Evolutionary conservation across 1,284 basidiomycete species (phyloP).

Genomic region (Coriolopsis trogii): DNA sequence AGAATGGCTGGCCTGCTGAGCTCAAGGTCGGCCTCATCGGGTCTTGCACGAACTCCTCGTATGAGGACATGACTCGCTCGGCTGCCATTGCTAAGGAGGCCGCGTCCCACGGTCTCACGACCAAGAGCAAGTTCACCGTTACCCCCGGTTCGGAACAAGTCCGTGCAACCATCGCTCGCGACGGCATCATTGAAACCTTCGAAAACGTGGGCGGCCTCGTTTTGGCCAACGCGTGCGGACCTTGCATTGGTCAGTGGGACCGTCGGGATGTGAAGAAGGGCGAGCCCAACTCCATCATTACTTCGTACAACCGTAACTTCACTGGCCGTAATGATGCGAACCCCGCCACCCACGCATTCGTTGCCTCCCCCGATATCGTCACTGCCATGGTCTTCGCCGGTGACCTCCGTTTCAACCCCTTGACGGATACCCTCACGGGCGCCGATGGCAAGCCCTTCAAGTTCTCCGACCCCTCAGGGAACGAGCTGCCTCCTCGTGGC

Average conservation of each 20-base stretch:
- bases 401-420: slow-evolving; percentile 94
- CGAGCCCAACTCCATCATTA: slow-evolving; percentile 96
- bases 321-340: slow-evolving; percentile 99
- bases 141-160: slow-evolving; percentile 99
- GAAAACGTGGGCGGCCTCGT: slow-evolving; percentile 91
- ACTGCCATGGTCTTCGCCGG: slow-evolving; percentile 98
- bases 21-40: slow-evolving; percentile 98
- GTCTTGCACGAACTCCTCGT: slow-evolving; percentile 99
- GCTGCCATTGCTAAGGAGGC: slow-evolving; percentile 94
- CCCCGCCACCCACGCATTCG: slow-evolving; percentile 98
- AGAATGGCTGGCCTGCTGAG: slow-evolving; percentile 96
- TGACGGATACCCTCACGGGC: slow-evolving; percentile 89
- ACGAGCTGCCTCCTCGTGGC: slow-evolving; percentile 92
- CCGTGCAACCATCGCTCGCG: slow-evolving; percentile 95
- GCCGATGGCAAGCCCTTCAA: slow-evolving; percentile 97
- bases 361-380: slow-evolving; percentile 97
- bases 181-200: slow-evolving; percentile 90
- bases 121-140: slow-evolving; percentile 96
- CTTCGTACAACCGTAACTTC: slow-evolving; percentile 99
- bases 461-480: slow-evolving; percentile 88
- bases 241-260: slow-evolving; percentile 99
- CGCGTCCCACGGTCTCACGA: slow-evolving; percentile 80
- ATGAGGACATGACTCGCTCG: slow-evolving; percentile 99
- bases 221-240: slow-evolving; percentile 98
- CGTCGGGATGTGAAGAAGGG: slow-evolving; percentile 96